These are phyloP conservation scores for Chytriomyces sp. DNA, from an alignment of 192 early-diverging fungal genomes.

Conservation along the genomic window DNA sequence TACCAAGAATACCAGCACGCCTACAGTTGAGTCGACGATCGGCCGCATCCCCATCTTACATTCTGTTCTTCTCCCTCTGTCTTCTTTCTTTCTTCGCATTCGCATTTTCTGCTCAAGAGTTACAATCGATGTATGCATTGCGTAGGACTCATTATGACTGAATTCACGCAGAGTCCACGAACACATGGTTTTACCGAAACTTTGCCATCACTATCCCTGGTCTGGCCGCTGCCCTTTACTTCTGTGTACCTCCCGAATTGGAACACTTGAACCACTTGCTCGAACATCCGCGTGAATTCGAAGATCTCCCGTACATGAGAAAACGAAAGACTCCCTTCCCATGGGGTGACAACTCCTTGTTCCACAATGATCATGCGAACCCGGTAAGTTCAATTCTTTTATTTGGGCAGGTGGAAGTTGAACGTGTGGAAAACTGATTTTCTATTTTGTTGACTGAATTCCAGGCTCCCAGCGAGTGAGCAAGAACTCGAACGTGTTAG, in stretches of 20 bases:
- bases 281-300: slow-evolving; percentile 54
- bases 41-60: background rate
- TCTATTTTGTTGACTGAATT: too few relatives aligned
- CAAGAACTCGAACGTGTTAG: too few relatives aligned
- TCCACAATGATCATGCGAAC: slow-evolving; percentile 51
- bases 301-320: slow-evolving; percentile 51
- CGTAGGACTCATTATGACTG: background rate
- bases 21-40: slow-evolving; percentile 13
- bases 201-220: slow-evolving; percentile 51
- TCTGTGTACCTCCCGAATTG: slow-evolving; percentile 46
- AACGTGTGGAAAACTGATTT: too few relatives aligned
- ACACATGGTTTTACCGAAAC: slow-evolving; percentile 54
- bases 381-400: slow-evolving; percentile 15
- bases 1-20: slow-evolving; percentile 47
- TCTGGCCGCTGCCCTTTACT: slow-evolving; percentile 42
- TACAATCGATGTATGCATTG: background rate
- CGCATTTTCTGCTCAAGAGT: background rate
- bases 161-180: slow-evolving; percentile 40
- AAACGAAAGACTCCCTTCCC: slow-evolving; percentile 59
- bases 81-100: background rate
- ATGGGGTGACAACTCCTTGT: slow-evolving; percentile 60
- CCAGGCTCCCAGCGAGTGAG: too few relatives aligned
- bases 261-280: slow-evolving; percentile 57
- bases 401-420: background rate
- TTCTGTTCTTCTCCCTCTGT: slow-evolving; percentile 3